A percentile compares a stretch with the other conserved stretches of the same genome.
phyloP scores from a whole-genome alignment of 2,329 filamentous ascomycete species.

The Pseudocercospora fuligena region DNA sequence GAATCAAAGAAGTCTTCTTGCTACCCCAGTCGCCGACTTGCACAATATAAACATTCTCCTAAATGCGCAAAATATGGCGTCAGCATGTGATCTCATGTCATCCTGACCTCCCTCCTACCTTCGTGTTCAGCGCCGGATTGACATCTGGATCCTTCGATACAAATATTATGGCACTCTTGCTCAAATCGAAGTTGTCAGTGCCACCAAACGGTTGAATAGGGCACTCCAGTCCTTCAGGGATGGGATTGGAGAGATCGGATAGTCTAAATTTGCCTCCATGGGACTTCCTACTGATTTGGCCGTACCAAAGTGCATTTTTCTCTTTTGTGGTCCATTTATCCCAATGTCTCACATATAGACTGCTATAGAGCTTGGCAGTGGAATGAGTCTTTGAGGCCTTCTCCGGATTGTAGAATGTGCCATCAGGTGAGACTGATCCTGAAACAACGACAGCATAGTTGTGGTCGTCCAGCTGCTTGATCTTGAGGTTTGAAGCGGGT shows the following conservation, averaged over 20 bases:
- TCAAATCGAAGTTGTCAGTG: conserved; percentile 78
- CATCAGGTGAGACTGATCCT: conserved; percentile 69
- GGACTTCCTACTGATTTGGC: conserved; percentile 56
- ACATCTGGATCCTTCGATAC: conserved; percentile 75
- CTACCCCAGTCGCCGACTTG: conserved; percentile 66
- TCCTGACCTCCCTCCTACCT: conserved; percentile 42
- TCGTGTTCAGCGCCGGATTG: conserved; percentile 75
- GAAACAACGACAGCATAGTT: conserved; percentile 54
- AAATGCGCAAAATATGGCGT: not conserved
- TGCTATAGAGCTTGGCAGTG: conserved; percentile 56
- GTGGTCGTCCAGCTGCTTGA: conserved; percentile 44
- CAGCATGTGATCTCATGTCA: not conserved
- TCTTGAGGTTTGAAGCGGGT: conserved; percentile 55
- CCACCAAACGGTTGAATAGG: conserved; percentile 82
- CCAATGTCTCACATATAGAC: conserved; percentile 60
- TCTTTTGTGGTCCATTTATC: conserved; percentile 67
- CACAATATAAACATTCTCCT: conserved; percentile 75
- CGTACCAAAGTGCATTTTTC: conserved; percentile 74
- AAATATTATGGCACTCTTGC: conserved; percentile 69
- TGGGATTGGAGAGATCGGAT: conserved; percentile 64
- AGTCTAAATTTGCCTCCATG: conserved; percentile 44
- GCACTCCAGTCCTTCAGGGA: conserved; percentile 64
- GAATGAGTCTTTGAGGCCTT: conserved; percentile 53
- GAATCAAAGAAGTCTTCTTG: conserved; percentile 55
- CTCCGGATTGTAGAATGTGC: conserved; percentile 63